These are phyloP conservation scores for Leishmania lainsoni DNA, from an alignment of 208 protist species.

Conservation along the genomic window DNA sequence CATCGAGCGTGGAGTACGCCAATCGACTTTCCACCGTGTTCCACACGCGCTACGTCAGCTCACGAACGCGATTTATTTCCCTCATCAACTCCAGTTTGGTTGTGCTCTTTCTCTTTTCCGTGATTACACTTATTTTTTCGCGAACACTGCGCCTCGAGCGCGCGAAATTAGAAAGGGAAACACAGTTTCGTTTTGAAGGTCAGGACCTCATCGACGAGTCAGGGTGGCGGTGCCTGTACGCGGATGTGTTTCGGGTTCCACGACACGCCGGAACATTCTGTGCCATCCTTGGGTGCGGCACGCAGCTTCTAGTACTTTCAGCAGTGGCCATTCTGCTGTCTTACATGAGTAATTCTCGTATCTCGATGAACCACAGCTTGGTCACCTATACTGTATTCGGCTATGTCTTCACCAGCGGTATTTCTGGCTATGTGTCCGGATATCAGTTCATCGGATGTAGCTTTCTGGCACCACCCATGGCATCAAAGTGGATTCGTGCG, in stretches of 20 bases:
- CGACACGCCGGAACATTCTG: conserved; percentile 68
- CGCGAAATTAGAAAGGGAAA: conserved; percentile 68
- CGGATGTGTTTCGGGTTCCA: conserved; percentile 95
- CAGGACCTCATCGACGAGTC: conserved; percentile 85
- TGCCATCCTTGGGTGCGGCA: conserved; percentile 75
- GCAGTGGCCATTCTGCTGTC: conserved; percentile 32
- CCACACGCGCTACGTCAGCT: conserved; percentile 86
- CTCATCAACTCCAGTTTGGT: conserved; percentile 94
- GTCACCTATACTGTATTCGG: conserved; percentile 23
- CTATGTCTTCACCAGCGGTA: conserved; percentile 18
- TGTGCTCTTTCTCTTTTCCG: conserved; percentile 88
- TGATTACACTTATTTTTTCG: conserved; percentile 91
- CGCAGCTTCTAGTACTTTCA: conserved; percentile 42
- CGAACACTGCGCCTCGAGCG: conserved; percentile 87
- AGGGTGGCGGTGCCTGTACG: conserved; percentile 96
- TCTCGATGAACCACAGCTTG: conserved; percentile 24
- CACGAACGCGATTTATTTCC: conserved; percentile 89
- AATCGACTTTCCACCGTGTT: conserved; percentile 93
- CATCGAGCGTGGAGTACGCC: conserved; percentile 73
- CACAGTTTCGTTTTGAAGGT: conserved; percentile 45
- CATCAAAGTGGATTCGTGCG: conserved; percentile 32
- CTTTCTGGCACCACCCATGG: conserved; percentile 26
- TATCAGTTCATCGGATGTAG: conserved; percentile 35
- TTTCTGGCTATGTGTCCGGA: conserved; percentile 29
- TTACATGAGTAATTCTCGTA: conserved; percentile 17